Evolutionary conservation across 2,329 filamentous ascomycete species (phyloP).

Genomic region (Talaromyces sp.): DNA sequence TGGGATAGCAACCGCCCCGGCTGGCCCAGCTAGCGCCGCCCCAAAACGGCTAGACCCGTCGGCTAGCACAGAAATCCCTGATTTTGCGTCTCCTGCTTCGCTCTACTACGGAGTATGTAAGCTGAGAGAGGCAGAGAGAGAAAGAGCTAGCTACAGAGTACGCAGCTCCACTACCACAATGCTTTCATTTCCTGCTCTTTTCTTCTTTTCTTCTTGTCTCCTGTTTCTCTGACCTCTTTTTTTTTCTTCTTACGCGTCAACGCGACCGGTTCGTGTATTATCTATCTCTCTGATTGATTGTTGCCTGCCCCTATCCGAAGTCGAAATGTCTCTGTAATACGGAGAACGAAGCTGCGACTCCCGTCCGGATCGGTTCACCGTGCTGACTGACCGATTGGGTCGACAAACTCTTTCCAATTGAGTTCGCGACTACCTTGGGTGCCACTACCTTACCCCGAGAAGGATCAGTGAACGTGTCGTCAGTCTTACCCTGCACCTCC

Average conservation of each 20-base stretch:
- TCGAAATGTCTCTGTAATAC: neutral
- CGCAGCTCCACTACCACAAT: slow-evolving; percentile 1
- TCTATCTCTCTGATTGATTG: neutral
- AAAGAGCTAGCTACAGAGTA: neutral
- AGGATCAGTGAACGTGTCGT: slow-evolving; percentile 3
- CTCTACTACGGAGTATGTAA: neutral
- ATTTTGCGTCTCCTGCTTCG: neutral
- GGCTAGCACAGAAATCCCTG: neutral
- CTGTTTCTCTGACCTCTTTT: neutral
- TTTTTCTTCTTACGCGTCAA: slow-evolving; percentile 4
- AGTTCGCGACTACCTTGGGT: neutral
- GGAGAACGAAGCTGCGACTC: neutral
- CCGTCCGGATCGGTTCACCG: neutral
- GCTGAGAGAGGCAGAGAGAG: neutral
- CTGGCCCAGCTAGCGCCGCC: neutral
- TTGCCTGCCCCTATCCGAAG: neutral
- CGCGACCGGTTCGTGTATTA: slow-evolving; percentile 8
- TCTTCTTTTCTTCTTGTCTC: neutral
- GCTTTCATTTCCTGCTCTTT: neutral
- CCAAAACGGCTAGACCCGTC: neutral
- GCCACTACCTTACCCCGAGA: no score
- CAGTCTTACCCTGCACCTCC: slow-evolving; percentile 1
- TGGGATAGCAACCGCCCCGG: neutral
- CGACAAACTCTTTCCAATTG: neutral
- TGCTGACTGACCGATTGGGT: neutral